These are phyloP conservation scores for Phytophthora sansomeana DNA, from an alignment of 352 stramenopile genomes.

Conservation along the genomic window DNA sequence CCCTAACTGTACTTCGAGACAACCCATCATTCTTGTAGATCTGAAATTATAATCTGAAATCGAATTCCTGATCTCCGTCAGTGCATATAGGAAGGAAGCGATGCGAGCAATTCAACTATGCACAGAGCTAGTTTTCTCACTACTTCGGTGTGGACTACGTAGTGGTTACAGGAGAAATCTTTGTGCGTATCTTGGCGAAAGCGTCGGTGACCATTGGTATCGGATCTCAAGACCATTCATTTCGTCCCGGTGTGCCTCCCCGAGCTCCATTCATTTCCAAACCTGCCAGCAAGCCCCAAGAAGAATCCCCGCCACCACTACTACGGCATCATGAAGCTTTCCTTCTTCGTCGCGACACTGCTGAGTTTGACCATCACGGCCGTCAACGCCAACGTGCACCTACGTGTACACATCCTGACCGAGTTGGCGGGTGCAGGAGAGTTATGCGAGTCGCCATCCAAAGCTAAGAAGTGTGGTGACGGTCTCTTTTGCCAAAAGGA, in stretches of 20 bases:
- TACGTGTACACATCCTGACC: neutral
- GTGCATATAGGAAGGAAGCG: no score
- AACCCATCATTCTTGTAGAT: no score
- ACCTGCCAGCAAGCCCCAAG: neutral
- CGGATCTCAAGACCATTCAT: neutral
- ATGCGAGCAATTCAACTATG: no score
- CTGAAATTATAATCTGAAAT: no score
- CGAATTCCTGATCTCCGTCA: no score
- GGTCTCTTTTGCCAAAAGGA: conserved; percentile 12
- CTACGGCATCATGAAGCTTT: neutral
- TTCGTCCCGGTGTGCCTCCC: neutral
- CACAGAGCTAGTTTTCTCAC: no score
- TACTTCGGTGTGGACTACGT: no score
- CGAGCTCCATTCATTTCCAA: neutral
- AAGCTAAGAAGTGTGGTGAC: neutral
- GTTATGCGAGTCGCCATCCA: neutral
- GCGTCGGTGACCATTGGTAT: neutral
- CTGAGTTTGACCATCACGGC: neutral
- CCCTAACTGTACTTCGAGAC: no score
- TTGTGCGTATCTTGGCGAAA: neutral
- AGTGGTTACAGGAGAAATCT: neutral
- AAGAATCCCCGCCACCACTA: neutral
- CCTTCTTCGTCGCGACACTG: neutral
- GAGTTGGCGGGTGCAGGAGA: neutral
- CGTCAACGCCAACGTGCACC: neutral